phyloP scores from a whole-genome alignment of 73 alveolate species.

The Symbiodinium pilosum region DNA sequence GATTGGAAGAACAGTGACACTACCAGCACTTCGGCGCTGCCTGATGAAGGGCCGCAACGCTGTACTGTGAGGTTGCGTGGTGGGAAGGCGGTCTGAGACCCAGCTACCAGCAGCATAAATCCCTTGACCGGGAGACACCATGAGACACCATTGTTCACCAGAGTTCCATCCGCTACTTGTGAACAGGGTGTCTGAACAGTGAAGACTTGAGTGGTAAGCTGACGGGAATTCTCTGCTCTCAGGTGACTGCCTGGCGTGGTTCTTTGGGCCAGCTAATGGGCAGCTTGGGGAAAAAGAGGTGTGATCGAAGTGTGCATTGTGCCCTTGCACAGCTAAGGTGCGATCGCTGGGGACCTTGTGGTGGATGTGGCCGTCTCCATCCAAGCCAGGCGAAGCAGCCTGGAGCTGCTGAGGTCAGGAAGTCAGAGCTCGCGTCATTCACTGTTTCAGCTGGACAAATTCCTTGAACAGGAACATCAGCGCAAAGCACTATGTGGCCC shows the following conservation, averaged over 20 bases:
- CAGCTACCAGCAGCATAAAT: neutral
- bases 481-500: conserved; percentile 33
- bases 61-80: conserved; percentile 30
- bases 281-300: neutral
- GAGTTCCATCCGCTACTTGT: too few species aligned
- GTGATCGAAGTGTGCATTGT: neutral
- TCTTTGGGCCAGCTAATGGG: conserved; percentile 78
- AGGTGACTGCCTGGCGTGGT: conserved; percentile 93
- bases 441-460: neutral
- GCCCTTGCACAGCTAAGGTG: conserved; percentile 11
- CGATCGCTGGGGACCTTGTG: conserved; percentile 51
- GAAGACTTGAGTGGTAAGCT: too few species aligned
- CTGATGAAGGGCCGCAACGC: conserved; percentile 41
- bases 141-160: too few species aligned
- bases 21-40: conserved; percentile 22
- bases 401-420: conserved; percentile 80
- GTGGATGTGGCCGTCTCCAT: conserved; percentile 82
- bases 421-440: neutral
- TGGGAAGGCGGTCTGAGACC: conserved; percentile 28
- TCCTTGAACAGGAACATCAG: conserved; percentile 49
- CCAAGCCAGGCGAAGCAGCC: conserved; percentile 64
- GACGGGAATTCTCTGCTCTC: too few species aligned
- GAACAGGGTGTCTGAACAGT: too few species aligned
- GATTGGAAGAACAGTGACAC: conserved; percentile 79
- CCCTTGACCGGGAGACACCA: too few species aligned